Base-by-base conservation (phyloP, 2,329 filamentous ascomycete genomes). In the Myriosclerotinia curreyana region DNA sequence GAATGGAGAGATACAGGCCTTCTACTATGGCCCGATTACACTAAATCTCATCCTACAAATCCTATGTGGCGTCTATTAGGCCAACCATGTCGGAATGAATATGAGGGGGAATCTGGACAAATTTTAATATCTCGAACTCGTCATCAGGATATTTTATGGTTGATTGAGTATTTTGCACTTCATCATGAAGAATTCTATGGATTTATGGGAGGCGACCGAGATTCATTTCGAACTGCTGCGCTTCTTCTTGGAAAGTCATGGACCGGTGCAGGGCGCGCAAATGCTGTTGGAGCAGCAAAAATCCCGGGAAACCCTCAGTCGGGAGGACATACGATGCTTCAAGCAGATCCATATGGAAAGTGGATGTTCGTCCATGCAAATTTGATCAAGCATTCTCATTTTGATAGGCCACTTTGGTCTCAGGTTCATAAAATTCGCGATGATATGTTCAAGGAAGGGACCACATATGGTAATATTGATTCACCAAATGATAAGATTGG, bases 301-400 rank as follows among this genome's bases (percentile, higher is more conserved):
- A 20, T 64, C 2, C 31, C 44, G 0, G 62, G 42, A 25, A 44
- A 58, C 17, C n/a, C 22, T 2, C 42, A 44, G 28, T 64, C 60
- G 3, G 66, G 68, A 28, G 68, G 68, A n/a, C 68, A 69, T 59
- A 68, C 68, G 0, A 68, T 69, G 67, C 61, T 69, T 12, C 68
- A 69, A 22, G 64, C 67, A 44, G 67, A 68, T 20, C 62, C 60
- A 20, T 64, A 66, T 17, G 68, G 68, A 31, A 63, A 59, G 36
- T 68, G 67, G 67, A 53, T 66, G 63, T 69, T 69, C 49, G 67
- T 69, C n/a, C 68, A 69, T 64, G 68, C 67, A 42, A 69, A 69
- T 64, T 25, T 69, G 62, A 66, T 69, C 5, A 69, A 69, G 40
- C 66, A 69, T 65, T 56, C 55, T 5, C 17, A 50, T 5, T 69